These are phyloP conservation scores for Graphilbum ipis-grandicollis DNA, from an alignment of 2,329 filamentous ascomycete genomes.

Conservation along the genomic window DNA sequence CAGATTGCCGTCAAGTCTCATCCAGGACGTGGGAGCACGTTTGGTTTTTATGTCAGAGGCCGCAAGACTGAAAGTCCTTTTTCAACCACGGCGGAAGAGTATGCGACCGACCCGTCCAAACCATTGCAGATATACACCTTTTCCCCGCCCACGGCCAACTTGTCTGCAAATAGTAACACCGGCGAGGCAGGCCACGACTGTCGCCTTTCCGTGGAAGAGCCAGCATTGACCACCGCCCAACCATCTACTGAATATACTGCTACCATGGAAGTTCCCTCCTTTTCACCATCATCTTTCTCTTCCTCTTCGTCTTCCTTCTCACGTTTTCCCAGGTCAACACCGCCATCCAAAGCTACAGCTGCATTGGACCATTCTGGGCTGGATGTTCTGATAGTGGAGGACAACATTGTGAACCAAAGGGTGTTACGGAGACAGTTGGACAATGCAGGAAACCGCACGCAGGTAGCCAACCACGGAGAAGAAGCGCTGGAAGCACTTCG, in stretches of 20 bases:
- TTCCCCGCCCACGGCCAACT: too few species aligned
- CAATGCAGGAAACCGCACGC: conserved; percentile 41
- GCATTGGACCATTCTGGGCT: conserved; percentile 17
- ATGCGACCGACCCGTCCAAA: too few species aligned
- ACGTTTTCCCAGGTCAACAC: too few species aligned
- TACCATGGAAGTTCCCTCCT: too few species aligned
- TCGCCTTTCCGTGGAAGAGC: too few species aligned
- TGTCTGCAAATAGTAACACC: too few species aligned
- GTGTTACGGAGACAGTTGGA: conserved; percentile 43
- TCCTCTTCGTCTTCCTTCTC: not conserved
- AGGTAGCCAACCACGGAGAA: conserved; percentile 46
- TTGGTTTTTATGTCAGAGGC: conserved; percentile 60
- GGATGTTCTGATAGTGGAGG: conserved; percentile 48
- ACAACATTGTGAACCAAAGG: conserved; percentile 50
- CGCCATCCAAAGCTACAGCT: not conserved
- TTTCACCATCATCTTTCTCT: not conserved
- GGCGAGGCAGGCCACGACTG: too few species aligned
- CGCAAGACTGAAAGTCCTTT: conserved; percentile 26
- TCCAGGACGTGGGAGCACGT: conserved; percentile 53
- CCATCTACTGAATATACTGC: too few species aligned
- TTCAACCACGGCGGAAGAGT: too few species aligned
- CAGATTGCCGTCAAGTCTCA: conserved; percentile 60
- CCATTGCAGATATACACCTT: too few species aligned
- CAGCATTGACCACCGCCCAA: conserved; percentile 16
- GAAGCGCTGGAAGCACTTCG: conserved; percentile 42